Evolutionary conservation across 495 filamentous ascomycete species (phyloP).

Genomic region (Annulohypoxylon bovei): DNA sequence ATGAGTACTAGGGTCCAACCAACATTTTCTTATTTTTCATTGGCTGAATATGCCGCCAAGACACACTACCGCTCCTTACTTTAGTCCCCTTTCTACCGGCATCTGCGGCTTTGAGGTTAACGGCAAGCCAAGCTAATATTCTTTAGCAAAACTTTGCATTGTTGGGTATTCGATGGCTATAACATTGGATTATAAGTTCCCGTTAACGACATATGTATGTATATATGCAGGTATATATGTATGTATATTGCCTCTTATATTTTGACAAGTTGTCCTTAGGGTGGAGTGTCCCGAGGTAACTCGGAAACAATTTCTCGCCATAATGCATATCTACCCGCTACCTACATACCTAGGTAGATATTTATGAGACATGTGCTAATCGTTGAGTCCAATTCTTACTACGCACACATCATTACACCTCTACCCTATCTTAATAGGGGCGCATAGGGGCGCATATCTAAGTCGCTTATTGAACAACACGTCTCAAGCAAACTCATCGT

Average conservation of each 20-base stretch:
- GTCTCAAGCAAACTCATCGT: neutral
- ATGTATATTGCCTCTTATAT: too few relatives aligned
- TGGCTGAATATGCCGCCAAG: constrained; percentile 11
- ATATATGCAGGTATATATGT: too few relatives aligned
- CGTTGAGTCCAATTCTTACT: constrained; percentile 1
- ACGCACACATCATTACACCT: neutral
- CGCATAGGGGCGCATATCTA: neutral
- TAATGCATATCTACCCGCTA: neutral
- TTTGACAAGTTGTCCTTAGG: neutral
- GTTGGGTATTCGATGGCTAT: neutral
- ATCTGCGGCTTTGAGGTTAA: neutral
- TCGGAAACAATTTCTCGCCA: neutral
- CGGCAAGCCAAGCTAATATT: neutral
- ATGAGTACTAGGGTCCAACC: constrained; percentile 20
- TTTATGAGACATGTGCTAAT: neutral
- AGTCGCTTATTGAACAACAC: neutral
- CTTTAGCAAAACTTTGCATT: neutral
- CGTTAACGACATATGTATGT: neutral
- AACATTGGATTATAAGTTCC: neutral
- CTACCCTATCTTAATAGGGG: neutral
- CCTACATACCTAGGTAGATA: too few relatives aligned
- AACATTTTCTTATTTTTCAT: constrained; percentile 10
- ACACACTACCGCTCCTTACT: neutral
- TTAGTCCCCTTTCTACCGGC: neutral
- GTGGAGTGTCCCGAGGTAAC: neutral